Evolutionary conservation across 306 rosid species (phyloP).

Genomic region (Castanea sativa): DNA sequence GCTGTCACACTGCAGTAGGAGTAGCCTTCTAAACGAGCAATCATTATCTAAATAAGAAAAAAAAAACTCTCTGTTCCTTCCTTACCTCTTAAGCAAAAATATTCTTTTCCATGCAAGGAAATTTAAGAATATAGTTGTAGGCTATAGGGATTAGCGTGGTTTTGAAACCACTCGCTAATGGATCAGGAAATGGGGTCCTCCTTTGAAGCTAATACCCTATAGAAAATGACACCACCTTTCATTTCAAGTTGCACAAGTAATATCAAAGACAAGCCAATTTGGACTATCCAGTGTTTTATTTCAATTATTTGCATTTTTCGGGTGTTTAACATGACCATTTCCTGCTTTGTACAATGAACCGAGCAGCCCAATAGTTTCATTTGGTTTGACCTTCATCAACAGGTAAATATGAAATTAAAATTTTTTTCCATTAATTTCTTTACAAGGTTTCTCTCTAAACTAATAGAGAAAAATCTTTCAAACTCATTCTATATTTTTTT

Average conservation of each 20-base stretch:
- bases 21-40: too few species aligned
- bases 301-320: not conserved
- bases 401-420: too few species aligned
- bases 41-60: too few species aligned
- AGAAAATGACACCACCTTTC: not conserved
- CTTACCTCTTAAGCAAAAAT: not conserved
- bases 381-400: too few species aligned
- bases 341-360: too few species aligned
- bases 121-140: not conserved
- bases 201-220: not conserved
- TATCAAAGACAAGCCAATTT: not conserved
- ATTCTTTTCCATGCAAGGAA: not conserved
- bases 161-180: not conserved
- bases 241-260: conserved; percentile 6
- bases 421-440: too few species aligned
- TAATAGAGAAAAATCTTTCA: too few species aligned
- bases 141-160: too few species aligned
- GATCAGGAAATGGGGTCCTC: not conserved
- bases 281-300: not conserved
- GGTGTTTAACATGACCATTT: not conserved
- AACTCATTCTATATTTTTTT: too few species aligned
- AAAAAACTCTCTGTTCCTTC: not conserved
- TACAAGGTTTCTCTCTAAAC: too few species aligned
- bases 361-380: too few species aligned
- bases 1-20: too few species aligned